Base-by-base conservation (phyloP, 2,329 filamentous ascomycete genomes). In the Colletotrichum navitas region DNA sequence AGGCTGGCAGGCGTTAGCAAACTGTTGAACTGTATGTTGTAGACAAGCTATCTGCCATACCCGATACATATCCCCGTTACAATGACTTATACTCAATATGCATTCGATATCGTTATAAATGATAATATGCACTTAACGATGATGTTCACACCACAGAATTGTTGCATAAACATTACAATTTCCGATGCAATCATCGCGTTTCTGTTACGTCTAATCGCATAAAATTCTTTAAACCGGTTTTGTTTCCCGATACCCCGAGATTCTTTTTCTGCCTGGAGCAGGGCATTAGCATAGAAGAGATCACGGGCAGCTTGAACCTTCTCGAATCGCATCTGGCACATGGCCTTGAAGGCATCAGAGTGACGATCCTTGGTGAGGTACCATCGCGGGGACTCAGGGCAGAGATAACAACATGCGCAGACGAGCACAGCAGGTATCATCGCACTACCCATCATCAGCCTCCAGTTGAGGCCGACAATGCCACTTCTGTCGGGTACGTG, bases 121-220 rank as follows among this genome's bases (percentile, higher is more conserved):
- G 14, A 14, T 39, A 39, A 39, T 34, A 61, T 49, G 12, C 29
- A 55, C 56, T 68, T 41, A 63, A 59, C 66, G 1, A 75, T 68
- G 10, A 73, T 36, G 14, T 75, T 63, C 14, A 71, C 65, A 0
- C 60, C 69, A 18, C 68, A 73, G 11, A 73, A 62, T 43, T 91
- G 89, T 75, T 92, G 90, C 85, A 90, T 87, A 73, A 91, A 91
- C 89, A 92, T 92, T 71, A 91, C 88, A 52, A 91, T 85, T 76
- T 90, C 84, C 0, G 87, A 89, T 1, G 88, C 89, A 21, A 89
- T 75, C 80, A 89, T 84, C 2, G 88, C 89, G 65, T 89, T 87
- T 24, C 90, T 86, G 77, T 91, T 91, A 58, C 90, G 86, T 18
- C 88, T 87, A 26, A 92, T 83, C 0, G 85, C 88, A 61, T 91